Evolutionary conservation across 2,329 filamentous ascomycete species (phyloP), one percentile per base, ranked within the genome.

Genomic region (Aspergillus sp.): DNA sequence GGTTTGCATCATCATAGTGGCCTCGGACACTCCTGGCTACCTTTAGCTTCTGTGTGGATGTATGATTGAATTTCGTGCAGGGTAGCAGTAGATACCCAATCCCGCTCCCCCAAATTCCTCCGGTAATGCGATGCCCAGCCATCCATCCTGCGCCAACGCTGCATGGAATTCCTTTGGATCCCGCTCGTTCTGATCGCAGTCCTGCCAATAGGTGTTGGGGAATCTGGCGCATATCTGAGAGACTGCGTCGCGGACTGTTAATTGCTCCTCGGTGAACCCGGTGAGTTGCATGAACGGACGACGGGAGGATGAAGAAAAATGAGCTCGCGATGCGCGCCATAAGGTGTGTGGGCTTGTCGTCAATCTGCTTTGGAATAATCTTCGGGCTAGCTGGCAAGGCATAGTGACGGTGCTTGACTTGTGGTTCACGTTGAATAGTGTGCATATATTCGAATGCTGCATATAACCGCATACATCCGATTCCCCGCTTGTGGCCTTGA

Each of bases 1-100:
- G 2, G 86, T 86, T 58, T 94, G 87, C 73, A 93, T 78, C 86
- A 93, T 91, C 78, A 91, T 86, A 0, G 83, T 87, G 1, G 87
- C 87, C 61, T 93, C 87, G 0, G 84, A 83, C 33, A 94, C 88
- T 4, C 63, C 62, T 65, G 33, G 35, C 19, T 36, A 10, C 3
- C 7, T 28, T n/a, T 27, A 29, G 1, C 2, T 26, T 28, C 10
- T 12, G 1, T 7, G 7, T 12, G 5, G 5, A n/a, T 4, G 7
- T n/a, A 4, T 10, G 12, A 5, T 19, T 19, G 19, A 19, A 19
- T 19, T 19, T 19, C 19, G 19, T 19, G 19, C 19, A 19, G 19
- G 19, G 19, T 19, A 19, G 19, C 19, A 19, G 19, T 19, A 46
- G 44, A 27, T 50, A 59, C 67, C 86, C 6, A 94, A 67, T 0